Evolutionary conservation across 139 green algal genomes (phyloP).

Genomic region (Chlamydomonas urium): DNA sequence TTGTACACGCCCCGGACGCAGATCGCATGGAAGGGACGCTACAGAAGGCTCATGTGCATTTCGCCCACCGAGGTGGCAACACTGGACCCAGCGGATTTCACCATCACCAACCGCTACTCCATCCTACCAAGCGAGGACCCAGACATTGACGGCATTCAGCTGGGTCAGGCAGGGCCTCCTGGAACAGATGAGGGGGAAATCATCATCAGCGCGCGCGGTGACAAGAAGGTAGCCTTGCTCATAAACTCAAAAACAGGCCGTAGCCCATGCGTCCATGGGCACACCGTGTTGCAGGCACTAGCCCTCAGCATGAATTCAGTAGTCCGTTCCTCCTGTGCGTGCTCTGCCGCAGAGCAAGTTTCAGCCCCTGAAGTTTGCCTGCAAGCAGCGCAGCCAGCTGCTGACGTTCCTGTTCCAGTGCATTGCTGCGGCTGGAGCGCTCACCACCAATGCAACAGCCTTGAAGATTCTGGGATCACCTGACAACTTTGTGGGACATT

Average conservation of each 20-base stretch:
- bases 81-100: constrained; percentile 61
- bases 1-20: too few relatives aligned
- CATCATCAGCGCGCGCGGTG: constrained; percentile 55
- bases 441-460: constrained; percentile 30
- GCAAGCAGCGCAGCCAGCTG: constrained; percentile 51
- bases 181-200: constrained; percentile 62
- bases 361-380: constrained; percentile 73
- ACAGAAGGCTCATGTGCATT: constrained; percentile 67
- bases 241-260: too few relatives aligned
- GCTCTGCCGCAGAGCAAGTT: constrained; percentile 42
- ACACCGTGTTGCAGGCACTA: too few relatives aligned
- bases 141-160: constrained; percentile 36
- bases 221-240: constrained; percentile 57
- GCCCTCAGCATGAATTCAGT: too few relatives aligned
- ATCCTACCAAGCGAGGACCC: constrained; percentile 56
- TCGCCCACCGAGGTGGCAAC: constrained; percentile 66
- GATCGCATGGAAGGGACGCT: constrained; percentile 73
- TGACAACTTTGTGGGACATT: neutral
- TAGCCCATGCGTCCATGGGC: too few relatives aligned
- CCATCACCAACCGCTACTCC: constrained; percentile 72
- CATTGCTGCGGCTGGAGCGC: constrained; percentile 10
- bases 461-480: constrained; percentile 19
- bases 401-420: constrained; percentile 69
- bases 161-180: constrained; percentile 36
- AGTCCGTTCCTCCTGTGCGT: too few relatives aligned